A percentile compares a stretch with the other conserved stretches of the same genome.
Evolutionary conservation across 23 red algal genomes (phyloP).

Genomic region (Gracilariopsis chorda): DNA sequence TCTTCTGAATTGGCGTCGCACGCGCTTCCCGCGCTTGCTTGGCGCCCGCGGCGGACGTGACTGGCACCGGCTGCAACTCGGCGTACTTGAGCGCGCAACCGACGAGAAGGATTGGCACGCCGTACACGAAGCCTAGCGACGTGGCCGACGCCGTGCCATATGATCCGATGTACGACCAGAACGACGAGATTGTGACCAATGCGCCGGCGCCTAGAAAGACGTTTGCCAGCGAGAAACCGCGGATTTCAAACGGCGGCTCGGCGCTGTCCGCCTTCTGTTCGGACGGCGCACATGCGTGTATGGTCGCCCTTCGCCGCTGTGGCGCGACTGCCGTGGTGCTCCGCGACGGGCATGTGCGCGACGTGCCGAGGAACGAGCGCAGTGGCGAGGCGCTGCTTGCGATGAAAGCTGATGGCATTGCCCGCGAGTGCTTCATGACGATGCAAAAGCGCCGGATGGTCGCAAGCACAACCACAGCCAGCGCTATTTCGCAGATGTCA

Average conservation of each 20-base stretch:
- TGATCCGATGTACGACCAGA: constrained; percentile 85
- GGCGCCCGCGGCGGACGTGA: constrained; percentile 17
- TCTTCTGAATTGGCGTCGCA: constrained; percentile 81
- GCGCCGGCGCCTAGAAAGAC: constrained; percentile 52
- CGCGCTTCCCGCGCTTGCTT: constrained; percentile 25
- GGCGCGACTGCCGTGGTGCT: neutral
- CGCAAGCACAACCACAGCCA: too few relatives aligned
- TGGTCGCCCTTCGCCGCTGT: neutral
- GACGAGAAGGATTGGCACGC: constrained; percentile 87
- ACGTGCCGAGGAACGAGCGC: neutral
- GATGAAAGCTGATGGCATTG: too few relatives aligned
- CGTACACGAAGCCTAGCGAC: constrained; percentile 94
- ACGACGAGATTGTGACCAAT: constrained; percentile 72
- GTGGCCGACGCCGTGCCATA: constrained; percentile 85
- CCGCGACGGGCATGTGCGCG: neutral
- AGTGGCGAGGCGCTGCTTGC: neutral
- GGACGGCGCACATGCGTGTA: neutral
- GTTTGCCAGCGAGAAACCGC: constrained; percentile 94
- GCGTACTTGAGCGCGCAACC: constrained; percentile 97
- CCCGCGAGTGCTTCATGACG: too few relatives aligned
- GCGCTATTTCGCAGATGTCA: too few relatives aligned
- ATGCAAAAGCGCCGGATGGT: too few relatives aligned
- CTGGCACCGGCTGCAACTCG: constrained; percentile 80
- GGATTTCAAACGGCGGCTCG: constrained; percentile 81
- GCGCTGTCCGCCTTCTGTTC: neutral